Conservation (phyloP, 2,329 filamentous ascomycete genomes). For the Fusarium sp. region DNA sequence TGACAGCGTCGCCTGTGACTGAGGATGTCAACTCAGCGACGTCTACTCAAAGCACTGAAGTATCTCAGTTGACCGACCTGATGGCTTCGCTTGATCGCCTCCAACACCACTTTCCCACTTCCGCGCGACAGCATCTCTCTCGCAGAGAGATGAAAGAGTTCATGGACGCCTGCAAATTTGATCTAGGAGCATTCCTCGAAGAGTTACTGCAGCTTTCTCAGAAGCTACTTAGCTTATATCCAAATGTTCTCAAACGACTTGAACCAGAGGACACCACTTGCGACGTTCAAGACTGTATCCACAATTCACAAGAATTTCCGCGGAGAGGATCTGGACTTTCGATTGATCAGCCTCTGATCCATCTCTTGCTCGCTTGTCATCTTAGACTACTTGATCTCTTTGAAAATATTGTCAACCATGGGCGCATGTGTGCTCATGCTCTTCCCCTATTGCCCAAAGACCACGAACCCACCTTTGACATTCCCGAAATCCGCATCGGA, state of each 20-base stretch:
- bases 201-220: conserved; percentile 55
- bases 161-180: conserved; percentile 45
- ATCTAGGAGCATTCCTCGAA: conserved; percentile 53
- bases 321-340: conserved; percentile 19
- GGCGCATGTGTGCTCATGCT: conserved; percentile 53
- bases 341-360: conserved; percentile 56
- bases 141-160: conserved; percentile 45
- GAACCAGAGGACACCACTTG: conserved; percentile 44
- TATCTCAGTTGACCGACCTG: conserved; percentile 40
- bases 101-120: conserved; percentile 24
- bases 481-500: conserved; percentile 60
- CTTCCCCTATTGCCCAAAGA: conserved; percentile 48
- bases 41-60: conserved; percentile 10
- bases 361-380: conserved; percentile 58
- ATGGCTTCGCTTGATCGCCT: conserved; percentile 47
- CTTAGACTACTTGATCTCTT: conserved; percentile 56
- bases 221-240: conserved; percentile 56
- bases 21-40: conserved; percentile 2
- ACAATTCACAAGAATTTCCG: conserved; percentile 40
- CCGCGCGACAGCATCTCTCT: conserved; percentile 42
- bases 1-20: conserved; percentile 26
- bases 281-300: conserved; percentile 54
- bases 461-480: conserved; percentile 53
- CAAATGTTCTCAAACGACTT: conserved; percentile 45
- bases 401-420: conserved; percentile 53